Evolutionary conservation across 2,329 filamentous ascomycete genomes (phyloP).

Genomic region (Cryphonectria carpinicola): DNA sequence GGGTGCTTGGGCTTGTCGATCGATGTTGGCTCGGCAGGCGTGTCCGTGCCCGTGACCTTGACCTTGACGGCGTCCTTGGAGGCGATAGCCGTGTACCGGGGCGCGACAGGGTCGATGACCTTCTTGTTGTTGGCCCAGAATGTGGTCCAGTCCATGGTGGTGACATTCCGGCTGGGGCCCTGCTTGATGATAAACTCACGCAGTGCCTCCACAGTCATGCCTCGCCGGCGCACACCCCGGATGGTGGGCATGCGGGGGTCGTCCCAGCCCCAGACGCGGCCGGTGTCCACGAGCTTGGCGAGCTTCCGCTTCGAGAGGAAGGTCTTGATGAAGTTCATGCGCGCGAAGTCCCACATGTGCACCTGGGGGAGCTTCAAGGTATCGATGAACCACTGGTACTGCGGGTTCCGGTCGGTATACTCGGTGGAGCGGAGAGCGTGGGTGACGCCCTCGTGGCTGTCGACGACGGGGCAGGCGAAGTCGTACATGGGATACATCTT

Average conservation of each 20-base stretch:
- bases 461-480: conserved; percentile 81
- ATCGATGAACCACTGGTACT: conserved; percentile 85
- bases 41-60: conserved; percentile 69
- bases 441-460: conserved; percentile 80
- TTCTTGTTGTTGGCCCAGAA: conserved; percentile 80
- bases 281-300: conserved; percentile 78
- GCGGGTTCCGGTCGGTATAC: conserved; percentile 84
- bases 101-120: conserved; percentile 76
- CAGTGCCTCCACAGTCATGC: conserved; percentile 78
- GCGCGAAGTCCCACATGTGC: conserved; percentile 83
- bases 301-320: conserved; percentile 87
- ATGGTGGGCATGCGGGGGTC: conserved; percentile 87
- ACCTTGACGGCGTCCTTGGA: conserved; percentile 74
- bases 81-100: conserved; percentile 73
- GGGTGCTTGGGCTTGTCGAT: conserved; percentile 85
- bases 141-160: conserved; percentile 80
- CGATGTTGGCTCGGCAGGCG: conserved; percentile 62
- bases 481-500: conserved; percentile 90
- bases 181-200: conserved; percentile 85
- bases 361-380: conserved; percentile 75
- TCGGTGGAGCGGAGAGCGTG: conserved; percentile 84
- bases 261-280: conserved; percentile 82
- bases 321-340: conserved; percentile 83
- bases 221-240: conserved; percentile 75
- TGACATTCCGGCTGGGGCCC: conserved; percentile 81